Evolutionary conservation across 148 eudicot genomes (phyloP).

Genomic region (Pouteria glomerata): DNA sequence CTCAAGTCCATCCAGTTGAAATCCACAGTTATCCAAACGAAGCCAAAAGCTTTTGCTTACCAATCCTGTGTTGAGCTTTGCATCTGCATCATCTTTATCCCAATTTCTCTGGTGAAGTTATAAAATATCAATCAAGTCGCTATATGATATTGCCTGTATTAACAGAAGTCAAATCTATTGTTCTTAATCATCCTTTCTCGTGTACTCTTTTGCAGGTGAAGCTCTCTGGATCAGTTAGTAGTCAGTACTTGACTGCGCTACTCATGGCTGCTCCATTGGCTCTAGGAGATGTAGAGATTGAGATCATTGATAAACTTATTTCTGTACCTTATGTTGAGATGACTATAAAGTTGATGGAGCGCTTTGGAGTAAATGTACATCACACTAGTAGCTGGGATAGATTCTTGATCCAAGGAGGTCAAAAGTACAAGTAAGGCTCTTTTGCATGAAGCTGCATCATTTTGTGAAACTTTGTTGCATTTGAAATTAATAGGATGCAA

Average conservation of each 20-base stretch:
- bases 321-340: constrained; percentile 98
- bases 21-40: too few relatives aligned
- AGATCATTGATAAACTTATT: constrained; percentile 85
- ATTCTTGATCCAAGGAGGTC: constrained; percentile 83
- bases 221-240: constrained; percentile 94
- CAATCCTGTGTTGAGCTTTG: background rate
- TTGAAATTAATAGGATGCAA: constrained; percentile 1
- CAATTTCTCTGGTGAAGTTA: too few relatives aligned
- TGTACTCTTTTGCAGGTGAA: constrained; percentile 57
- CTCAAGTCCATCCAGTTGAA: too few relatives aligned
- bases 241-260: constrained; percentile 96
- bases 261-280: constrained; percentile 96
- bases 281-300: constrained; percentile 88
- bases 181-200: background rate
- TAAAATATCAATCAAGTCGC: background rate
- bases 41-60: too few relatives aligned
- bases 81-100: background rate
- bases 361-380: constrained; percentile 81
- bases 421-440: constrained; percentile 78
- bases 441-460: background rate
- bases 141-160: background rate
- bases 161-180: background rate
- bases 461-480: background rate
- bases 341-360: constrained; percentile 95
- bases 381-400: constrained; percentile 72